Evolutionary conservation across 1,139 yeast species (phyloP), one percentile per base, ranked within the genome.

Genomic region (Hyphopichia pseudoburtonii): DNA sequence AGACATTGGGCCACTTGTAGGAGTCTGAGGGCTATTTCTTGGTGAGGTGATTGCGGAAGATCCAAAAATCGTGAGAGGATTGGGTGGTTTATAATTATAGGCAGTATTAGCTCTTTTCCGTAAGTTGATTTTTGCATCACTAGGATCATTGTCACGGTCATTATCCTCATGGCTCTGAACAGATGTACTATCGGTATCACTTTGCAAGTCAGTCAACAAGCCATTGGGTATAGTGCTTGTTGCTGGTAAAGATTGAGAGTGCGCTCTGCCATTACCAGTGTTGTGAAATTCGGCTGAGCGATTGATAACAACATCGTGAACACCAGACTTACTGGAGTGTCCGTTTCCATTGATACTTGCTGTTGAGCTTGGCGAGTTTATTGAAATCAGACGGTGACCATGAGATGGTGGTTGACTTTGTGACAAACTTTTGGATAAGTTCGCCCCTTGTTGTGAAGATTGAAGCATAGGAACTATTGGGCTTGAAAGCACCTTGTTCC

Each of bases 201-300:
- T n/a, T n/a, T n/a, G n/a, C n/a, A n/a, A n/a, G n/a, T n/a, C n/a
- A n/a, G n/a, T n/a, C n/a, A n/a, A n/a, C n/a, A n/a, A n/a, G n/a
- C n/a, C 18, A n/a, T 31, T 28, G 6, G 36, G 33, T 34, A 41
- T 26, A 1, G 44, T 32, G 26, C 27, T 37, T n/a, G 44, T 42
- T 0, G 57, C 42, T 0, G 72, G 72, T 28, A 66, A 48, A 3
- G 72, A 65, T 41, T 59, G 66, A 11, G 70, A 64, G 46, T 66
- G 70, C 4, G 65, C 56, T 29, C 70, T 41, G 7, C 52, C 43
- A 21, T 21, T 21, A 21, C 9, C 10, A 21, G 23, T 21, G 10
- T 21, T 21, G 14, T 8, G 5, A n/a, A 8, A 5, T 11, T 18
- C 31, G 16, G 5, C n/a, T 4, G 9, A n/a, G n/a, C 23, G 17